These are phyloP conservation scores for Kalanchoe fedtschenkoi DNA, from an alignment of 164 flowering plant species.

Conservation along the genomic window DNA sequence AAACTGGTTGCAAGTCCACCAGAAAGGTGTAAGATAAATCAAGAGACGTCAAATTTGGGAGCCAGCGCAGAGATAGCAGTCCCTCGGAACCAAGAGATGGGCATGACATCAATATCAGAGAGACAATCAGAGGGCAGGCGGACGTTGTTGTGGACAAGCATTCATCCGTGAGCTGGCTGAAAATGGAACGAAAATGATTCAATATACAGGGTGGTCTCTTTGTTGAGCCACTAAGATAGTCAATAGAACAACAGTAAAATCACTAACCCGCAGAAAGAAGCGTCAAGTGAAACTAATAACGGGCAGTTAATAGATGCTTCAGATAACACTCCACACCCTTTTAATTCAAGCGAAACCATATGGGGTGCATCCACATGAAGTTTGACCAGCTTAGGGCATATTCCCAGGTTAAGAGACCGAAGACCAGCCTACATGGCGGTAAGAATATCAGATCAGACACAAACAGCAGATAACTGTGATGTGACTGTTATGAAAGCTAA, in stretches of 20 bases:
- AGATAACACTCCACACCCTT: slow-evolving; percentile 91
- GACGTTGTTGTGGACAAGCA: slow-evolving; percentile 75
- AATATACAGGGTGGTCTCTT: slow-evolving; percentile 7
- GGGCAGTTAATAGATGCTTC: slow-evolving; percentile 79
- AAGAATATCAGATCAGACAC: neutral
- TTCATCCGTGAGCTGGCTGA: slow-evolving; percentile 86
- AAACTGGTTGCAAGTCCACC: slow-evolving; percentile 72
- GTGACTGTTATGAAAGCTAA: too few species aligned
- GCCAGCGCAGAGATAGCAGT: slow-evolving; percentile 54
- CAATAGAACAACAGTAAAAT: neutral
- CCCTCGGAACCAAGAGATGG: slow-evolving; percentile 83
- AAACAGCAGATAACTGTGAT: neutral
- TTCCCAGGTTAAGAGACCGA: slow-evolving; percentile 78
- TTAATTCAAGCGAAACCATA: slow-evolving; percentile 75
- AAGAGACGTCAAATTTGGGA: slow-evolving; percentile 57
- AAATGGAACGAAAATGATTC: neutral
- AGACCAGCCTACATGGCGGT: slow-evolving; percentile 61
- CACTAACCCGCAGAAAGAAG: slow-evolving; percentile 94
- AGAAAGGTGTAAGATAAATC: slow-evolving; percentile 90
- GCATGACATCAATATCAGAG: slow-evolving; percentile 87
- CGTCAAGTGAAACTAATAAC: slow-evolving; percentile 67
- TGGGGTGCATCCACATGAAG: slow-evolving; percentile 64
- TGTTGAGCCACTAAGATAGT: neutral
- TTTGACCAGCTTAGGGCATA: slow-evolving; percentile 74
- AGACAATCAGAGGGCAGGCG: slow-evolving; percentile 68